These are phyloP conservation scores for Neurospora intermedia DNA, from an alignment of 495 filamentous ascomycete genomes.

Conservation along the genomic window DNA sequence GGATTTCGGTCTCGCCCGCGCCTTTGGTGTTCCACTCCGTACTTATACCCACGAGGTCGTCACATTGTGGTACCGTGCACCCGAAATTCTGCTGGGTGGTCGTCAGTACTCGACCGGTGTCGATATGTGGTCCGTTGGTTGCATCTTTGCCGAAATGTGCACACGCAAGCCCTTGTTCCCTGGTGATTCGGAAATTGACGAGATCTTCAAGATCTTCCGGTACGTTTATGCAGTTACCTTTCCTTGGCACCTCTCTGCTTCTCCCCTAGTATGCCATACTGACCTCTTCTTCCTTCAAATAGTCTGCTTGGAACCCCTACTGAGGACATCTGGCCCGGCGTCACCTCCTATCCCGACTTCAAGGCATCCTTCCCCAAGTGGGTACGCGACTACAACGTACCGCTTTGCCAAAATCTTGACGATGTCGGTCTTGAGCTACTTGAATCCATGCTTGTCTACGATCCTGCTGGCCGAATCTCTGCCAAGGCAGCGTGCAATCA, in stretches of 20 bases:
- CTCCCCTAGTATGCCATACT: not conserved
- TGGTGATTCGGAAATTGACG: conserved; percentile 97
- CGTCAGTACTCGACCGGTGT: conserved; percentile 97
- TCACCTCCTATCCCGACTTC: conserved; percentile 96
- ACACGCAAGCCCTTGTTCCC: conserved; percentile 96
- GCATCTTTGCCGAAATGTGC: conserved; percentile 99
- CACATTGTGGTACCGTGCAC: conserved; percentile 96
- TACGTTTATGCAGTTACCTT: conserved; percentile 29
- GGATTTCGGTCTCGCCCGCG: conserved; percentile 92
- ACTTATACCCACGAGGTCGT: conserved; percentile 99
- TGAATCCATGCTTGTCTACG: conserved; percentile 87
- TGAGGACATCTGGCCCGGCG: conserved; percentile 85
- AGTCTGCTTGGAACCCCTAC: conserved; percentile 87
- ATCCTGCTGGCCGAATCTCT: conserved; percentile 85
- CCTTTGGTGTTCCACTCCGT: conserved; percentile 89
- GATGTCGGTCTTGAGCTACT: conserved; percentile 83
- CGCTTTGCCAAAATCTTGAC: conserved; percentile 42
- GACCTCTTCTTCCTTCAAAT: not conserved
- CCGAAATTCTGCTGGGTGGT: conserved; percentile 93
- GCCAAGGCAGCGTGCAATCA: conserved; percentile 91
- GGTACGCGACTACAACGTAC: conserved; percentile 54
- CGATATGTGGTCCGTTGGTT: conserved; percentile 98
- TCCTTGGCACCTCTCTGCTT: not conserved
- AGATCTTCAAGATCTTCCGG: conserved; percentile 99
- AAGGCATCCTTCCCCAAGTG: conserved; percentile 96